Conservation (phyloP, 2,329 filamentous ascomycete species). For the Camillea tinctor region DNA sequence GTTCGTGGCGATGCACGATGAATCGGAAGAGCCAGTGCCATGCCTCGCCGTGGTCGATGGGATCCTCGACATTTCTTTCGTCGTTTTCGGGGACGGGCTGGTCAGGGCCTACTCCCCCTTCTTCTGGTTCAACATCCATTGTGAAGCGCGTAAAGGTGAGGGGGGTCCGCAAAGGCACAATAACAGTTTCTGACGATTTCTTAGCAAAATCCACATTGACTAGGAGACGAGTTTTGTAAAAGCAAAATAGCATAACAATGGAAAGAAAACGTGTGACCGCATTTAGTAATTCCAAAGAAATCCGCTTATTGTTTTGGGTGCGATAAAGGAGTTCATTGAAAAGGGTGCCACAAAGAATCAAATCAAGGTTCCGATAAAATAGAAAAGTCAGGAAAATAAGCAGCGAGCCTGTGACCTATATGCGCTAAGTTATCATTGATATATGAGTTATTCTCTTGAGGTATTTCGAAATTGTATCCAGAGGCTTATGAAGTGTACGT, state of each 20-base stretch:
- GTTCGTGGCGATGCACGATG: slow-evolving; percentile 16
- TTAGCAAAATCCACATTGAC: neutral
- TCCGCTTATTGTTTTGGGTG: neutral
- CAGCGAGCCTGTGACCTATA: too few species aligned
- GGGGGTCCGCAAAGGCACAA: too few species aligned
- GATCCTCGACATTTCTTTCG: neutral
- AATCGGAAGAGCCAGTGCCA: slow-evolving; percentile 5
- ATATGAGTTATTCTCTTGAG: too few species aligned
- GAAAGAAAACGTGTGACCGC: neutral
- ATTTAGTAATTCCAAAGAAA: slow-evolving; percentile 8
- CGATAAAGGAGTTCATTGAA: too few species aligned
- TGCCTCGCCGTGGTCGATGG: neutral
- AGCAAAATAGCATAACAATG: slow-evolving; percentile 2
- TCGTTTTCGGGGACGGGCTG: neutral
- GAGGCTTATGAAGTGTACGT: too few species aligned
- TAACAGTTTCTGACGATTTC: neutral
- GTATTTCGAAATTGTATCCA: too few species aligned
- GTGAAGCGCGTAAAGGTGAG: neutral
- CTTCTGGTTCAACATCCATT: neutral
- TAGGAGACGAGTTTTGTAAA: neutral
- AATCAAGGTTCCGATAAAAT: too few species aligned
- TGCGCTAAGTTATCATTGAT: too few species aligned
- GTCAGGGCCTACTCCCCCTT: neutral
- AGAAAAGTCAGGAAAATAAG: too few species aligned
- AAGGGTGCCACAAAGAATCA: too few species aligned